Base-by-base conservation (phyloP, 176 grass and related monocot genomes). In the Dendrocalamus sinicus region DNA sequence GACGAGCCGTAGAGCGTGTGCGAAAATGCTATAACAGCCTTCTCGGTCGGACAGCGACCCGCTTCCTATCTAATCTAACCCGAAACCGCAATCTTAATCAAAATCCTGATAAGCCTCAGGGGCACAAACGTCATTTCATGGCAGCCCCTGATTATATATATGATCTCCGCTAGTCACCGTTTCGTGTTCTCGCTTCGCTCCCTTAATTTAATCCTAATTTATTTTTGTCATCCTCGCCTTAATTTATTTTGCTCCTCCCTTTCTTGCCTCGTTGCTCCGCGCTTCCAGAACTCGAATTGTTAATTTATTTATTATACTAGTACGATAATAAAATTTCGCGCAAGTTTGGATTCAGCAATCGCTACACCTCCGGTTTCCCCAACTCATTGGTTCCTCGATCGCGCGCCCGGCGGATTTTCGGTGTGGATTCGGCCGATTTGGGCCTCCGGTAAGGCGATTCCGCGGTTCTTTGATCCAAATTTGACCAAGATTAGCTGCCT, bases 201-300 rank as follows among this genome's bases (percentile, higher is more conserved):
- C 41, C 53, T 51, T 77, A 57, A 79, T 67, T 83, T 88, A 84
- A 46, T 24, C 64, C 37, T 85, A 77, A 85, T 68, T 85, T 85
- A 85, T 85, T 70, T 70, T 35, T 78, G 16, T 22, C 6, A 1
- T 82, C 39, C 16, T 2, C 6, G 62, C 17, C 22, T 0, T 67
- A 28, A 75, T 66, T 50, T 48, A 59, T 79, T 68, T 30, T 30
- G 23, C 41, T 45, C 72, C 30, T 13, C 43, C 4, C 70, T 23
- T 67, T 28, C 17, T 69, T 54, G 37, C 60, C 19, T 26, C 12
- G 62, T 32, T 47, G 41, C 19, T 39, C 48, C 19, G 40, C 1
- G 28, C 54, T 64, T 13, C 55, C 6, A 22, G 41, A 40, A 6
- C 60, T 75, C 52, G 41, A 28, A 30, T 73, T 43, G 1, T 23